A percentile compares a stretch with the other conserved stretches of the same genome.
These are phyloP conservation scores for Malus hybrid DNA, from an alignment of 331 rosid genomes.

Conservation along the genomic window DNA sequence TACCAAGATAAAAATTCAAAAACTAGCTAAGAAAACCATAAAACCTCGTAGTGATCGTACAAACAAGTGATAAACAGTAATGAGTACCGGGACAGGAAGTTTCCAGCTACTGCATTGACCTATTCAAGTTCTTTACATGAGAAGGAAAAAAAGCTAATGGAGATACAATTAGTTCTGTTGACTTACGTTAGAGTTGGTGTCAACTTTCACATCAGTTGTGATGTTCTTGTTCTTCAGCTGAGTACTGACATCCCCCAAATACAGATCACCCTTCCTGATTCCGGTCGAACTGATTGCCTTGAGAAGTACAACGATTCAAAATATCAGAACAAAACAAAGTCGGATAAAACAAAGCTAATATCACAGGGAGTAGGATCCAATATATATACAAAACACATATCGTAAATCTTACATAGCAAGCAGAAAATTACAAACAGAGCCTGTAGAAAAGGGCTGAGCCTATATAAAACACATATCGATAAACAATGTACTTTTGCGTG, in stretches of 20 bases:
- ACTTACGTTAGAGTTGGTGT: slow-evolving; percentile 80
- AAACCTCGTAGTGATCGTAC: background rate
- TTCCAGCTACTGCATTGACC: background rate
- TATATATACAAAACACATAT: background rate
- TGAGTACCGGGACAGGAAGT: background rate
- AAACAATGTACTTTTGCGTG: background rate
- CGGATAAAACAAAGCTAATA: background rate
- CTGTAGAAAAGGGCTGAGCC: background rate
- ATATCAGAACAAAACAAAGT: background rate
- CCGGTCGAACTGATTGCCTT: slow-evolving; percentile 85
- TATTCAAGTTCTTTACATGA: background rate
- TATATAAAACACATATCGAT: background rate
- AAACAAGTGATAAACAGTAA: background rate
- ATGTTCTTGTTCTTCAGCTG: slow-evolving; percentile 89
- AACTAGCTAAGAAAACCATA: background rate
- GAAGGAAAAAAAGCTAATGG: background rate
- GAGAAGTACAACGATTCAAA: slow-evolving; percentile 3
- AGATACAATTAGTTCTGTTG: background rate
- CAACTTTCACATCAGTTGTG: slow-evolving; percentile 87
- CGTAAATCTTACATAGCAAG: background rate
- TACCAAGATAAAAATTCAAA: background rate
- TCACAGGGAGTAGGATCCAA: background rate
- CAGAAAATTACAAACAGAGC: background rate
- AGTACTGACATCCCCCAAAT: slow-evolving; percentile 68
- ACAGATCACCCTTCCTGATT: slow-evolving; percentile 61